Base-by-base conservation (phyloP, 2,329 filamentous ascomycete genomes). In the Chrysosporium queenslandicum region DNA sequence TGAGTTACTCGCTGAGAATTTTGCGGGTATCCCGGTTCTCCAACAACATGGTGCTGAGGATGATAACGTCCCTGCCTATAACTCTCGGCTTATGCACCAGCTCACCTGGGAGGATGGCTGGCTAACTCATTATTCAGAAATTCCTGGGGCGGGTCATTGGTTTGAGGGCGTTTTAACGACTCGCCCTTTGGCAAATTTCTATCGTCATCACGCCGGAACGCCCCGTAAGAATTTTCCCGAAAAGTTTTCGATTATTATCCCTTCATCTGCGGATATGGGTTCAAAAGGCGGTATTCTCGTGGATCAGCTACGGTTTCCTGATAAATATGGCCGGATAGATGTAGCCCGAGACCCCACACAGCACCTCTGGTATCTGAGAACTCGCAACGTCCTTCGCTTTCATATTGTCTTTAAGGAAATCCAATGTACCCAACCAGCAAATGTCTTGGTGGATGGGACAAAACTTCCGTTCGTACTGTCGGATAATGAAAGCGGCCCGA, bases 51-150 rank as follows among this genome's bases (percentile, higher is more conserved):
- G 79, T 4, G 68, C 70, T 25, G 59, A 65, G 8, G 79, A 81
- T 59, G 76, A 79, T 56, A 82, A 81, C 58, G 78, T 82, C 2
- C 79, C 78, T 0, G 66, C 71, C 4, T 81, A 78, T 58, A 73
- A 81, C 61, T 80, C 77, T 3, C 69, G 78, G 7, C 63, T 78
- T 8, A 74, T 81, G 63, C 70, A 71, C 41, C 71, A 76, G 54
- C 65, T 77, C 39, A 62, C 78, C 11, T 65, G 65, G 20, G 67
- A 77, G 57, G 63, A 64, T 46, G 69, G 66, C 5, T 67, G 64
- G 41, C 60, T 68, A 4, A 72, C 72, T 11, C 62, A 64, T 6
- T 81, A 79, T 59, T 61, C 70, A 40, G 79, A 81, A 59, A 61
- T 81, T 23, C 61, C 66, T 8, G 71, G 66, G 14, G 66, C 69